phyloP scores from a whole-genome alignment of 352 stramenopile genomes.

The Pythium monospermum region DNA sequence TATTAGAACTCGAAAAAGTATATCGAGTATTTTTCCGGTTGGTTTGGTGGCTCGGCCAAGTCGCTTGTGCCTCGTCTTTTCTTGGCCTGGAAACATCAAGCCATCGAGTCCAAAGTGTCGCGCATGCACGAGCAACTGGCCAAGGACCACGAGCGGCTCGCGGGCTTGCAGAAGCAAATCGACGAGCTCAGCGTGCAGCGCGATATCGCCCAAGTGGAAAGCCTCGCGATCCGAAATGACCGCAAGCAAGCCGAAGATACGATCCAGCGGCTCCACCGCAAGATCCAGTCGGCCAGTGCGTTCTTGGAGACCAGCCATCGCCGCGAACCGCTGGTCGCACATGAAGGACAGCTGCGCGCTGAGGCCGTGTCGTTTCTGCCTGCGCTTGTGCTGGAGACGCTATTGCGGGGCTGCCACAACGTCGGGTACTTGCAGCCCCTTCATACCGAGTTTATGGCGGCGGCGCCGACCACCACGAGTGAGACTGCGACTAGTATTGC shows the following conservation, averaged over 20 bases:
- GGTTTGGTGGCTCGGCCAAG: constrained; percentile 55
- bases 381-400: constrained; percentile 57
- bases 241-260: constrained; percentile 53
- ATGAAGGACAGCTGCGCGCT: constrained; percentile 58
- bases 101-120: constrained; percentile 23
- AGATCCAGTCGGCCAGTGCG: constrained; percentile 50
- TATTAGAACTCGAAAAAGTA: constrained; percentile 68
- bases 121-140: constrained; percentile 33
- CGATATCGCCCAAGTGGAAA: constrained; percentile 46
- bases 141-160: constrained; percentile 29
- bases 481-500: too few species aligned
- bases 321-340: constrained; percentile 48
- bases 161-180: constrained; percentile 38
- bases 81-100: constrained; percentile 42
- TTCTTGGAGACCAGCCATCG: constrained; percentile 43
- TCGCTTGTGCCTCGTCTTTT: constrained; percentile 51
- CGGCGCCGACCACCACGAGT: too few species aligned
- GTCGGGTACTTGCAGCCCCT: constrained; percentile 61
- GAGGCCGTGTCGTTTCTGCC: constrained; percentile 60
- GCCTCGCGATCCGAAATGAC: constrained; percentile 48
- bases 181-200: constrained; percentile 46
- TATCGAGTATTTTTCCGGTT: constrained; percentile 62
- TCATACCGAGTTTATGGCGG: constrained; percentile 25
- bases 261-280: constrained; percentile 38
- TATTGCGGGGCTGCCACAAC: constrained; percentile 55